phyloP scores from a whole-genome alignment of 2,329 filamentous ascomycete species.

The Calycina herbarum region DNA sequence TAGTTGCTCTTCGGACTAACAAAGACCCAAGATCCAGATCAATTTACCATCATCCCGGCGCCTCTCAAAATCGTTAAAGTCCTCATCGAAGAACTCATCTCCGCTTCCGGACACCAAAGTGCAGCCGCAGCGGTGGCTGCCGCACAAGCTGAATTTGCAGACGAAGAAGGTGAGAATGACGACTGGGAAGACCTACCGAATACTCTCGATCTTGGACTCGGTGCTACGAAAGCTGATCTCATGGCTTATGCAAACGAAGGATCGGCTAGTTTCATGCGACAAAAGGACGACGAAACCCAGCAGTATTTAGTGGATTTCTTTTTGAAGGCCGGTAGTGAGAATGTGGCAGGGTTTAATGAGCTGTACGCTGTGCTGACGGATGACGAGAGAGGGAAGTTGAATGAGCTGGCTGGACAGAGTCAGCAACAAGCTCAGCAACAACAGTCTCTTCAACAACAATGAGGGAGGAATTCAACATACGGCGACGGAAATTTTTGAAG shows the following conservation, averaged over 20 bases:
- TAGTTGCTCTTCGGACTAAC: constrained; percentile 22
- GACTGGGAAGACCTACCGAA: constrained; percentile 88
- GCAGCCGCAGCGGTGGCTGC: constrained; percentile 60
- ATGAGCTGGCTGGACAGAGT: constrained; percentile 34
- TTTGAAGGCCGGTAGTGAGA: constrained; percentile 41
- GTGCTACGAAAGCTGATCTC: constrained; percentile 69
- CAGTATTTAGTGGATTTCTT: constrained; percentile 84
- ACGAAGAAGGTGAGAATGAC: constrained; percentile 72
- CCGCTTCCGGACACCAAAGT: constrained; percentile 67
- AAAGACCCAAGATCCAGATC: constrained; percentile 68
- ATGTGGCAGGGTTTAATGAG: constrained; percentile 41
- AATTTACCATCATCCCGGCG: constrained; percentile 83
- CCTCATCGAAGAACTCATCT: constrained; percentile 85
- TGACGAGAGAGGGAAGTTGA: constrained; percentile 51
- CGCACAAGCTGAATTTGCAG: constrained; percentile 55
- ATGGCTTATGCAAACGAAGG: constrained; percentile 70
- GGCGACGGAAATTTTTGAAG: not conserved
- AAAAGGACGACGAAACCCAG: constrained; percentile 88
- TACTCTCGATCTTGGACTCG: constrained; percentile 71
- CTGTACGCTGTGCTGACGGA: constrained; percentile 39
- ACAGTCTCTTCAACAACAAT: not conserved
- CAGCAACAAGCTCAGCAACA: not conserved
- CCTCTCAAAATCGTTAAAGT: constrained; percentile 96
- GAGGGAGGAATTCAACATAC: not conserved
- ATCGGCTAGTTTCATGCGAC: constrained; percentile 54